Evolutionary conservation across 805 yeast species (phyloP), one percentile per base, ranked within the genome.

Genomic region (Suhomyces emberorum): DNA sequence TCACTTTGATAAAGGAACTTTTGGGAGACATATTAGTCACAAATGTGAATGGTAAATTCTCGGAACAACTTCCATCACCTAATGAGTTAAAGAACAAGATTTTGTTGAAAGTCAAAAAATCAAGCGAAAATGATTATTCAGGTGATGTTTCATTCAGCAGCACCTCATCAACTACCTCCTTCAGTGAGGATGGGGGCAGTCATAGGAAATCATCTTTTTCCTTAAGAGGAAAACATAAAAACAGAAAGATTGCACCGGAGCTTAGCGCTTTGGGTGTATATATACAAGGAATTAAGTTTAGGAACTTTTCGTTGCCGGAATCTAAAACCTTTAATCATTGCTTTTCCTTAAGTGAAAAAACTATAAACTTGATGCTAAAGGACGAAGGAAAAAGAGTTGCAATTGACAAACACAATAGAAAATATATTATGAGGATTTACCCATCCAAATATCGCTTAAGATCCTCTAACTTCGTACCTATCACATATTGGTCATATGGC

Each of bases 231-330:
- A 52, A 49, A 31, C 47, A 52, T 20, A 35, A 32, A 12, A 37
- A 45, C 17, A 55, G 55, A 7, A 52, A 56, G 32, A 55, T 68
- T 15, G 39, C 52, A 7, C 58, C 59, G 11, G 76, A 69, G 29
- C 59, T 87, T 6, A 74, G 84, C 25, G 69, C 59, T 1, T 61
- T 88, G 29, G 95, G 87, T 1, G 75, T 84, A 2, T 88, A 86
- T 50, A 54, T 83, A 4, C 76, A 80, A 43, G 97, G 96, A 0
- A 50, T 77, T 18, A 87, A 82, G 49, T 91, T 83, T 51, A 70
- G 85, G 22, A 87, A 88, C 55, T 87, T 88, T 48, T 81, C 95
- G 0, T 62, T 87, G 18, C 95, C 95, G 0, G 95, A 84, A 48
- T 85, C 96, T 0, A 87, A 88, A 50, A 73, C 85, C 0, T 62